Evolutionary conservation across 2,329 filamentous ascomycete genomes (phyloP).

Genomic region (Aspergillus glaucus): DNA sequence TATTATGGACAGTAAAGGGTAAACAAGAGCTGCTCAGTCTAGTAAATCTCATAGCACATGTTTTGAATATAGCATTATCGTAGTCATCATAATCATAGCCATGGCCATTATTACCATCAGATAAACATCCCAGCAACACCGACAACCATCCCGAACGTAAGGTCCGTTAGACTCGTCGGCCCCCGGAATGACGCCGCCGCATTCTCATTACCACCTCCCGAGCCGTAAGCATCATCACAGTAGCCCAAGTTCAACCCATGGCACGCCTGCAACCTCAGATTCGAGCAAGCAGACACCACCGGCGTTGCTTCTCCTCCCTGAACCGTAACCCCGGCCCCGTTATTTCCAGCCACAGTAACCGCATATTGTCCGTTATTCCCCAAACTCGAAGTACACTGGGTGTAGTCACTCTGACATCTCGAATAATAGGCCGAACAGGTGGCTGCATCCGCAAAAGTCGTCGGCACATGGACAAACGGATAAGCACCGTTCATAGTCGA

Average conservation of each 20-base stretch:
- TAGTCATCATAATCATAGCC: neutral
- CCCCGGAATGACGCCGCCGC: constrained; percentile 20
- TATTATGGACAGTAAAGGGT: too few species aligned
- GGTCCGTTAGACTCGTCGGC: constrained; percentile 37
- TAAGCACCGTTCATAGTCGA: constrained; percentile 46
- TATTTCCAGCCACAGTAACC: constrained; percentile 45
- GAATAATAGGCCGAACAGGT: constrained; percentile 51
- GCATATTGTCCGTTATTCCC: constrained; percentile 40
- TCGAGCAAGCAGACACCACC: constrained; percentile 41
- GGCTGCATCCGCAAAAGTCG: constrained; percentile 46
- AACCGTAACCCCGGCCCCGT: constrained; percentile 46
- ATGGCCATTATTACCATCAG: constrained; percentile 16
- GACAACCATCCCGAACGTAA: constrained; percentile 37
- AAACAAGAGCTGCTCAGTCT: too few species aligned
- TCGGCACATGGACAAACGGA: constrained; percentile 49
- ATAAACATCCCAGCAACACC: constrained; percentile 43
- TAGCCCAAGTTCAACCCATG: constrained; percentile 44
- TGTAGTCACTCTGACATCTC: constrained; percentile 44
- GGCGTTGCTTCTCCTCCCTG: constrained; percentile 37
- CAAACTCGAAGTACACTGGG: constrained; percentile 39
- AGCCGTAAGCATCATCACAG: constrained; percentile 29
- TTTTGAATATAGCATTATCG: neutral
- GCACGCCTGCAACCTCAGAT: constrained; percentile 42
- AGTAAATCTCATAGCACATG: neutral
- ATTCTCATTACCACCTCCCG: constrained; percentile 15